Evolutionary conservation across 2,329 filamentous ascomycete species (phyloP), one percentile per base, ranked within the genome.

Genomic region (Phymatotrichopsis omnivora): DNA sequence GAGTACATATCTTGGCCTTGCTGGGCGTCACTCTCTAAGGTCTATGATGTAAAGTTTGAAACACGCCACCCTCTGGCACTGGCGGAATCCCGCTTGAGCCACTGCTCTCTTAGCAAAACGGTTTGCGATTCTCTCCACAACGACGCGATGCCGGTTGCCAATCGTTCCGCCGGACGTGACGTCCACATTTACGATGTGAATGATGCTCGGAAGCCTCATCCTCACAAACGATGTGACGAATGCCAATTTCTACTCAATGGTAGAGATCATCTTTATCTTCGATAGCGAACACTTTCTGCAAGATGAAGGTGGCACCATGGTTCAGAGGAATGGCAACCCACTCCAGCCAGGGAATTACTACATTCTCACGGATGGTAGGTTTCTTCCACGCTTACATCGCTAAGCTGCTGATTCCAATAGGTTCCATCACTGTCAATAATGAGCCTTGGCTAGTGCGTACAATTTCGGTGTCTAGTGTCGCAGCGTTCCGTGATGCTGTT

Each of bases 191-290:
- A n/a, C n/a, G n/a, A n/a, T n/a, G n/a, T n/a, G n/a, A n/a, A n/a
- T n/a, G n/a, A n/a, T n/a, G n/a, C n/a, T n/a, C n/a, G n/a, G n/a
- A n/a, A n/a, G 46, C 16, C 37, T 56, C 11, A 36, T 52, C 14
- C 38, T 57, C 19, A 51, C 51, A 8, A 53, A 53, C 25, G 57
- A 57, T 36, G 38, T 60, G 16, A 57, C 55, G 10, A 57, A 58
- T 35, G 40, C 41, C 14, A 58, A 58, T 45, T 40, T 60, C 33
- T 57, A 60, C 36, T 31, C 48, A 12, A 60, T 58, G 56, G 36
- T 59, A 16, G 51, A 59, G 29, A 55, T 60, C 27, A 27, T 57
- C 47, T 34, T 52, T 16, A 22, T 53, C 22, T 43, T 57, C 36
- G 30, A 33, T 28, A 7, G 22, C 8, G 17, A 14, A 17, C 45